Percentiles rank a stretch among this genome's conserved stretches.
These are phyloP conservation scores for Penicillium coffeae DNA, from an alignment of 495 filamentous ascomycete genomes.

Conservation along the genomic window DNA sequence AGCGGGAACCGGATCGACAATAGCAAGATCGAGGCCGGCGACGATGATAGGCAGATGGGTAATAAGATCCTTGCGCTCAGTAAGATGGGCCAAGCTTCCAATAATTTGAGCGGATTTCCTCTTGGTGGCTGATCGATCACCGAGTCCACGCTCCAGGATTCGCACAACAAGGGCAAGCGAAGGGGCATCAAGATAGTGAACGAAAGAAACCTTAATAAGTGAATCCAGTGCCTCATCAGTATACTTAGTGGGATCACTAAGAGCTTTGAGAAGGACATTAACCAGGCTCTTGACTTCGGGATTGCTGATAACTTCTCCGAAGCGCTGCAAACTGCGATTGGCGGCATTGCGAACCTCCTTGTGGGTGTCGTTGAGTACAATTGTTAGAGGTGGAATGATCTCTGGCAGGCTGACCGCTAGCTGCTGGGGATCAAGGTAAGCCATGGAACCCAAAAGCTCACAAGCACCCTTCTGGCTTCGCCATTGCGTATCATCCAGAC, in stretches of 20 bases:
- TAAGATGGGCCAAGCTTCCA: constrained; percentile 92
- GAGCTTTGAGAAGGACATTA: constrained; percentile 85
- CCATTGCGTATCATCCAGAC: constrained; percentile 93
- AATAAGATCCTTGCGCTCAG: constrained; percentile 89
- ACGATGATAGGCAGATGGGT: constrained; percentile 90
- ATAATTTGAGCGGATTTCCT: constrained; percentile 95
- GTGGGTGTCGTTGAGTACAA: constrained; percentile 93
- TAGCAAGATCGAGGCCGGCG: constrained; percentile 79
- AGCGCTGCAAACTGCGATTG: constrained; percentile 92
- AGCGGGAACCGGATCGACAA: constrained; percentile 92
- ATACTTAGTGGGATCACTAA: constrained; percentile 96
- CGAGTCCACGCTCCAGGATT: constrained; percentile 88
- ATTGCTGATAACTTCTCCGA: constrained; percentile 97
- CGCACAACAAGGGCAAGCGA: constrained; percentile 91
- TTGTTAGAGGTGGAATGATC: constrained; percentile 92
- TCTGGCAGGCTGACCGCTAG: constrained; percentile 87
- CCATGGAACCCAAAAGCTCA: constrained; percentile 94
- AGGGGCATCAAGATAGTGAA: constrained; percentile 94
- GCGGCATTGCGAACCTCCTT: constrained; percentile 91
- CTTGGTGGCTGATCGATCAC: constrained; percentile 89
- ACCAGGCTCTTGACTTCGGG: constrained; percentile 92
- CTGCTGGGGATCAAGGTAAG: constrained; percentile 92
- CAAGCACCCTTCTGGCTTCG: constrained; percentile 97
- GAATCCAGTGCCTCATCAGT: constrained; percentile 92
- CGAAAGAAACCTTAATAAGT: constrained; percentile 91